Percentiles rank a stretch among this genome's conserved stretches.
These are phyloP conservation scores for Trichoderma brevicompactum DNA, from an alignment of 2,329 filamentous ascomycete genomes.

Conservation along the genomic window DNA sequence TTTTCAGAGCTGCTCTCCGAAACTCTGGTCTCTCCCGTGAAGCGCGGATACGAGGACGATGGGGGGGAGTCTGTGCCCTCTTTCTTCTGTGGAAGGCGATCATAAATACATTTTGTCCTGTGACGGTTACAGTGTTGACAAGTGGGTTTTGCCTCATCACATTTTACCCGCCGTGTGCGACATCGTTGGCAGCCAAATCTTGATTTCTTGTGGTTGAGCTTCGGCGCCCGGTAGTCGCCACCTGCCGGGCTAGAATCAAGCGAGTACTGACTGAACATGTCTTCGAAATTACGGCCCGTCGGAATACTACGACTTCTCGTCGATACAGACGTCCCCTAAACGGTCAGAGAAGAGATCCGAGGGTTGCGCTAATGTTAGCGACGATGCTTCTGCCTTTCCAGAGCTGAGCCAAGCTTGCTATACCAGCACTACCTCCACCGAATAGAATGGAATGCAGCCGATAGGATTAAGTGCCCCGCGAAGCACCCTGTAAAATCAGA, in stretches of 20 bases:
- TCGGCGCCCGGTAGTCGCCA: constrained; percentile 29
- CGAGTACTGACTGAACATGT: constrained; percentile 31
- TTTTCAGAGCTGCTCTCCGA: constrained; percentile 10
- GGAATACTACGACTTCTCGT: not conserved
- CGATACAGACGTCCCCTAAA: not conserved
- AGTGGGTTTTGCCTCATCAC: constrained; percentile 32
- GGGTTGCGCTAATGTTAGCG: not conserved
- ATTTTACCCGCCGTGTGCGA: constrained; percentile 31
- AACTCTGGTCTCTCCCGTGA: not conserved
- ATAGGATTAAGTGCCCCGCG: not conserved
- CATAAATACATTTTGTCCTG: constrained; percentile 31
- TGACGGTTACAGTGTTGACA: constrained; percentile 32
- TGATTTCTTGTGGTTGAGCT: constrained; percentile 33
- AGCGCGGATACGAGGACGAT: constrained; percentile 1
- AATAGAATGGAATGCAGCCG: not conserved
- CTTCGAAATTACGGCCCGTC: not conserved
- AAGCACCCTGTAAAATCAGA: not conserved
- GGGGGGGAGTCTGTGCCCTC: constrained; percentile 8
- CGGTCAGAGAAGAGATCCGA: not conserved
- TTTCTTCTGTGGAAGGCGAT: constrained; percentile 27
- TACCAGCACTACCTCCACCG: not conserved
- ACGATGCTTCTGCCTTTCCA: not conserved
- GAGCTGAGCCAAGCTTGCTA: not conserved
- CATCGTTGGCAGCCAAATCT: constrained; percentile 33
- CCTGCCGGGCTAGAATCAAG: constrained; percentile 11